phyloP scores from a whole-genome alignment of 2,329 filamentous ascomycete genomes.

The Neofusicoccum cordaticola region DNA sequence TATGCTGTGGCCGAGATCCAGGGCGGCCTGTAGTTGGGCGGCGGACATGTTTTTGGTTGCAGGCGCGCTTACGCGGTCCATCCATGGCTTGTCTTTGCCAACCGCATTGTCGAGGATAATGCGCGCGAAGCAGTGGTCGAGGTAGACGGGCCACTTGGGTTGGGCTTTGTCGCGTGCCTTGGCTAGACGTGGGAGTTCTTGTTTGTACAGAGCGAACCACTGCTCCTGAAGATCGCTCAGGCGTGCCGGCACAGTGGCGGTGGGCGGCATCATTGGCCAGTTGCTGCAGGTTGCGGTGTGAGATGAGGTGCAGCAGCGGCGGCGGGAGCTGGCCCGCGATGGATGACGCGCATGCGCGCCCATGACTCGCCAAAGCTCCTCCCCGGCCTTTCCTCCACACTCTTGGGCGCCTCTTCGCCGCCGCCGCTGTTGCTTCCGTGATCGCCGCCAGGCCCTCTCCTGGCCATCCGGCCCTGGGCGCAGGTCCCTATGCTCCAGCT shows the following conservation, averaged over 20 bases:
- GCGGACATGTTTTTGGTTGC: constrained; percentile 45
- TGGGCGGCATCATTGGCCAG: background rate
- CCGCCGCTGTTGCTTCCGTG: background rate
- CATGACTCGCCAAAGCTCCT: background rate
- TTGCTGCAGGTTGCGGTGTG: background rate
- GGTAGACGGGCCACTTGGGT: constrained; percentile 41
- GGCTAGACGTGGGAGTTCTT: constrained; percentile 28
- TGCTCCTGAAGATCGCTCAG: constrained; percentile 3
- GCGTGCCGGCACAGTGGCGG: background rate
- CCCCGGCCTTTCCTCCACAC: background rate
- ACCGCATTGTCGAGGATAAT: constrained; percentile 45
- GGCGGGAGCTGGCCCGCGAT: background rate
- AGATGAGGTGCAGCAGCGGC: no score
- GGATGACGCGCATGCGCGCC: background rate
- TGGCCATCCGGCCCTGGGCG: background rate
- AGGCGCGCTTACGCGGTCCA: constrained; percentile 39
- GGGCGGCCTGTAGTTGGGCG: constrained; percentile 36
- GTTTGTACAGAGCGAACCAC: constrained; percentile 29
- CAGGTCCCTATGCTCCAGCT: no score
- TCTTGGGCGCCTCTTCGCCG: background rate
- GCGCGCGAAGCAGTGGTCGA: constrained; percentile 47
- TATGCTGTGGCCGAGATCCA: constrained; percentile 39
- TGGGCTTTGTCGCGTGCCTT: constrained; percentile 32
- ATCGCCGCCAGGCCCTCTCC: background rate
- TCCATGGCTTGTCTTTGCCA: constrained; percentile 42